Conservation (phyloP, 2,329 filamentous ascomycete species). For the Diplocarpon mali region DNA sequence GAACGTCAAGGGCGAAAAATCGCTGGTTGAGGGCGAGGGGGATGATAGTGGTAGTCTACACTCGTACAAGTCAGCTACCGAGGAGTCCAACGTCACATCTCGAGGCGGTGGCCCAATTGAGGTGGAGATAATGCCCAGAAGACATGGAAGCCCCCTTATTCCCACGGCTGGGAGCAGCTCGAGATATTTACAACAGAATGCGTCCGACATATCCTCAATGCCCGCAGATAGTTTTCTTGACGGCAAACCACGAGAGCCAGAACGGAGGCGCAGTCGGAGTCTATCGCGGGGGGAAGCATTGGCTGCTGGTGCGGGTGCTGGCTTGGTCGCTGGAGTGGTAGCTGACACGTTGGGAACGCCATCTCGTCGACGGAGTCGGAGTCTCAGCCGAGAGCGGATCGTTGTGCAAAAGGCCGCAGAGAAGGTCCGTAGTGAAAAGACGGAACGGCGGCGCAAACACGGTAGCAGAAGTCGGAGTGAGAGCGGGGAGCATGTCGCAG, state of each 20-base stretch:
- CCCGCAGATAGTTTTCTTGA: constrained; percentile 62
- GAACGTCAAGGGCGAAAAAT: constrained; percentile 32
- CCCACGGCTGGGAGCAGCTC: constrained; percentile 45
- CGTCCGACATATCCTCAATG: constrained; percentile 82
- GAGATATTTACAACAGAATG: constrained; percentile 51
- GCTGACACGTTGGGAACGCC: constrained; percentile 47
- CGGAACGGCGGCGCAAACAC: constrained; percentile 33
- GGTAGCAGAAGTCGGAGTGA: constrained; percentile 35
- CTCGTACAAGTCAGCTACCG: constrained; percentile 68
- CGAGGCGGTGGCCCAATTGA: constrained; percentile 63
- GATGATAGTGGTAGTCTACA: constrained; percentile 55
- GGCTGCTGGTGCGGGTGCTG: constrained; percentile 29
- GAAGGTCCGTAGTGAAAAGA: constrained; percentile 45
- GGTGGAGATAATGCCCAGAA: constrained; percentile 64
- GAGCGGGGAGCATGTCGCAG: constrained; percentile 34
- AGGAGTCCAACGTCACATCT: constrained; percentile 65
- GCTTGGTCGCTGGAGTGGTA: constrained; percentile 28
- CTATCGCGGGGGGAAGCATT: constrained; percentile 23
- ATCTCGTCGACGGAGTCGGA: constrained; percentile 46
- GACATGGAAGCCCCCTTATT: constrained; percentile 57
- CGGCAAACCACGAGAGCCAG: constrained; percentile 28
- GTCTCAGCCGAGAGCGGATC: constrained; percentile 54
- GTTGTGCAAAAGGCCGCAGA: constrained; percentile 55
- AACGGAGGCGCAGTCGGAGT: constrained; percentile 25
- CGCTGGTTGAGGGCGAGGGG: constrained; percentile 33